phyloP scores from a whole-genome alignment of 148 eudicot species.

The Silene latifolia region DNA sequence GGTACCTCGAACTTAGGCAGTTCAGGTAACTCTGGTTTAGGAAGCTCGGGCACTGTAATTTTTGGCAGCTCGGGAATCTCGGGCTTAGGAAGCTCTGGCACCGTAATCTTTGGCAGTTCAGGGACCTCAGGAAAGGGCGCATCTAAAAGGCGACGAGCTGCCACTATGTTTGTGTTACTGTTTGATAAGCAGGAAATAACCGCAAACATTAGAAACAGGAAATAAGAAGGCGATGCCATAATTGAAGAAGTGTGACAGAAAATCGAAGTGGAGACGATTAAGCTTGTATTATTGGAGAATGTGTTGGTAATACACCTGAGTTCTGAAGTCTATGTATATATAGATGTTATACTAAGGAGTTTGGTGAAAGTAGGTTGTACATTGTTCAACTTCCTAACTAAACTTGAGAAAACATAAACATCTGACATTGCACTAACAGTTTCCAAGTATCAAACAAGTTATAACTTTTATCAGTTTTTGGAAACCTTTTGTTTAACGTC shows the following conservation, averaged over 20 bases:
- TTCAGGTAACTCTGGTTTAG: background rate
- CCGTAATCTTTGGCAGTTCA: conserved; percentile 7
- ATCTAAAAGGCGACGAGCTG: conserved; percentile 27
- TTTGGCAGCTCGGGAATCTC: conserved; percentile 16
- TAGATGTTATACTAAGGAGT: background rate
- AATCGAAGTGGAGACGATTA: background rate
- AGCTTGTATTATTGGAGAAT: background rate
- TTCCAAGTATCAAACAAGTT: background rate
- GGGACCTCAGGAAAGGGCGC: background rate
- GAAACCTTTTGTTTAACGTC: background rate
- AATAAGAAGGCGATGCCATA: conserved; percentile 1
- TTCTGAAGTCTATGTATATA: background rate
- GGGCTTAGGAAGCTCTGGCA: conserved; percentile 11
- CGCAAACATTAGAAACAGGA: background rate
- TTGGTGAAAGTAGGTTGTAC: conserved; percentile 8
- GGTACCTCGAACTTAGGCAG: background rate
- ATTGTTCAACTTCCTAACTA: conserved; percentile 14
- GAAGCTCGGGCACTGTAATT: conserved; percentile 11
- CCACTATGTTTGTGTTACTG: background rate
- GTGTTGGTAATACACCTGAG: conserved; percentile 2
- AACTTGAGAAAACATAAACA: conserved; percentile 5
- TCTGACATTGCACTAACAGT: background rate
- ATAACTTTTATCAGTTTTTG: background rate
- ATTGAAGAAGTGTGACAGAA: background rate
- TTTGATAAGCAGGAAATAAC: conserved; percentile 1